A percentile compares a stretch with the other conserved stretches of the same genome.
phyloP scores from a whole-genome alignment of 352 stramenopile genomes.

The Globisporangium canariense region DNA sequence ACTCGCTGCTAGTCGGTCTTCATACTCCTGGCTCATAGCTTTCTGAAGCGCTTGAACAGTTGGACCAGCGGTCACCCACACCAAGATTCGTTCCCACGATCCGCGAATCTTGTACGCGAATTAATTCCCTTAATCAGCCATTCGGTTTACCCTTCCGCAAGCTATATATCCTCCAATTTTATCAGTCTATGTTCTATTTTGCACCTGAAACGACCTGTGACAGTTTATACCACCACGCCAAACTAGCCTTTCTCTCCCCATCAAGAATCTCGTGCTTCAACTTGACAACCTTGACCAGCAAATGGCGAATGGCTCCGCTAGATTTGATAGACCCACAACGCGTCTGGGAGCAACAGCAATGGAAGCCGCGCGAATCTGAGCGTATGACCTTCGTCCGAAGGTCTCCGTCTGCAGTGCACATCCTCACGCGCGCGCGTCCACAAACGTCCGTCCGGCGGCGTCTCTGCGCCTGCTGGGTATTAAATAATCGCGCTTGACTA shows the following conservation, averaged over 20 bases:
- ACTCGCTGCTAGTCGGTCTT: no score
- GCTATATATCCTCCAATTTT: no score
- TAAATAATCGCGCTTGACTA: conserved; percentile 1
- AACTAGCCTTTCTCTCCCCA: not conserved
- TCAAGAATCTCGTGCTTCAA: not conserved
- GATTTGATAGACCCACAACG: not conserved
- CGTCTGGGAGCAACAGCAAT: not conserved
- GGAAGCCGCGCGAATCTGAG: not conserved
- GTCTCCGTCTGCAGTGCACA: not conserved
- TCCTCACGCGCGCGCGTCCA: not conserved
- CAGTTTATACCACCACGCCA: not conserved
- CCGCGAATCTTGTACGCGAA: no score
- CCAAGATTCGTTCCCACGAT: no score
- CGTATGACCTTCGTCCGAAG: not conserved
- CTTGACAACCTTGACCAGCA: not conserved
- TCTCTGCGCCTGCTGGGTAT: not conserved
- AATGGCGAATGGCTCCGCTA: not conserved
- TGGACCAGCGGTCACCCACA: no score
- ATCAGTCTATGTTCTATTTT: no score
- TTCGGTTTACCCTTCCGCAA: no score
- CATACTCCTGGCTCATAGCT: no score
- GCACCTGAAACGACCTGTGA: not conserved
- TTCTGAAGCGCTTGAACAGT: no score
- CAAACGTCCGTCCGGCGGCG: no score
- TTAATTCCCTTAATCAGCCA: no score